Conservation (phyloP, 192 early-diverging fungal species). For the Coemansia sp. region DNA sequence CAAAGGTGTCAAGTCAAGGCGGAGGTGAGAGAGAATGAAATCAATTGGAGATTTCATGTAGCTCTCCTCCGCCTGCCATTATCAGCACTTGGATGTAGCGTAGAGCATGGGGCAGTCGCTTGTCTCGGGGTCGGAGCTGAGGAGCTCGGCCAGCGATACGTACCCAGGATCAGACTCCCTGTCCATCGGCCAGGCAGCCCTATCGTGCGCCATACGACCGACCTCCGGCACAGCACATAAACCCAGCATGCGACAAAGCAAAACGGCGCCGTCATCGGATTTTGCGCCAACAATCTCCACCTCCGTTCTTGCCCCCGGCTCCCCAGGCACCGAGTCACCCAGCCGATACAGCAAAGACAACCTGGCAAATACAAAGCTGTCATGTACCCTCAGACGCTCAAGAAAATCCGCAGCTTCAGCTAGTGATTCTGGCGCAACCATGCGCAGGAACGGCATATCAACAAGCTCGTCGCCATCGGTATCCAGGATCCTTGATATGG, state of each 20-base stretch:
- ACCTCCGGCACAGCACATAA: not conserved
- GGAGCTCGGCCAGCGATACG: conserved; percentile 5
- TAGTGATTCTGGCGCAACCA: conserved; percentile 9
- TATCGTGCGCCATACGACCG: too few relatives aligned
- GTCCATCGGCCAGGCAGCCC: not conserved
- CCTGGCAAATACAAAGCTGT: conserved; percentile 4
- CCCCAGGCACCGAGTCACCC: too few relatives aligned
- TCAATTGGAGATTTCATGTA: not conserved
- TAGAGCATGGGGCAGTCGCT: conserved; percentile 9
- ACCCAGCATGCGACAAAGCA: conserved; percentile 8
- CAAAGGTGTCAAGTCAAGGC: too few relatives aligned
- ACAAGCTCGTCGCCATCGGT: conserved; percentile 11
- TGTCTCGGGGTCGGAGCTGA: conserved; percentile 15
- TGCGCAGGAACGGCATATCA: conserved; percentile 1
- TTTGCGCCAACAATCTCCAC: conserved; percentile 11
- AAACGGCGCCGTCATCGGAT: conserved; percentile 8
- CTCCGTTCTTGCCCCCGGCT: not conserved
- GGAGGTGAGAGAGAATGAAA: too few relatives aligned
- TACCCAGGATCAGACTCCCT: not conserved
- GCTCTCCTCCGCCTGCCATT: not conserved
- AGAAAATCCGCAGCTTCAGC: conserved; percentile 2
- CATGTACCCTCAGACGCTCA: not conserved
- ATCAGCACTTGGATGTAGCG: not conserved
- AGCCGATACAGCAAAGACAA: not conserved
- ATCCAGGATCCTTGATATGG: not conserved